phyloP scores from a whole-genome alignment of 2,329 filamentous ascomycete genomes.

The Emmonsiellopsis sp. region DNA sequence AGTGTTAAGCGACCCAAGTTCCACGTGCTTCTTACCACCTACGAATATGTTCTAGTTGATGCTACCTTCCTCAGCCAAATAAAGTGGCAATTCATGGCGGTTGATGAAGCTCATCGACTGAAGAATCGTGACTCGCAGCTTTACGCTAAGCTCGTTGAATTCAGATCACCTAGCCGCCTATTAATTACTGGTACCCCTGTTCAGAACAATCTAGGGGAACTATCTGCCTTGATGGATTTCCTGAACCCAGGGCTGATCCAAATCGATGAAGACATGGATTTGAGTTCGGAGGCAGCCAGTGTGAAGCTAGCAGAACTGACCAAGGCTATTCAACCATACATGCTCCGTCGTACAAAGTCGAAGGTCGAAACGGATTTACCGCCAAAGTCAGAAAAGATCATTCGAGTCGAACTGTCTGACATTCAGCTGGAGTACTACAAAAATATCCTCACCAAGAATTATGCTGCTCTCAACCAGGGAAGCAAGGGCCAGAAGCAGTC shows the following conservation, averaged over 20 bases:
- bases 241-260: slow-evolving; percentile 88
- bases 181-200: slow-evolving; percentile 96
- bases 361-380: slow-evolving; percentile 95
- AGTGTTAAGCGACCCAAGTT: slow-evolving; percentile 89
- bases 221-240: slow-evolving; percentile 90
- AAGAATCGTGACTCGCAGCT: slow-evolving; percentile 95
- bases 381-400: slow-evolving; percentile 97
- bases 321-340: slow-evolving; percentile 80
- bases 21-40: slow-evolving; percentile 94
- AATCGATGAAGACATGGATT: slow-evolving; percentile 85
- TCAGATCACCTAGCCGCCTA: slow-evolving; percentile 78
- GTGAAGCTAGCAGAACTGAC: slow-evolving; percentile 81
- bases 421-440: slow-evolving; percentile 98
- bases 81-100: slow-evolving; percentile 95
- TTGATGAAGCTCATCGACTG: slow-evolving; percentile 92
- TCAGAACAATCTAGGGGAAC: slow-evolving; percentile 89
- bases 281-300: slow-evolving; percentile 71
- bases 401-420: slow-evolving; percentile 92
- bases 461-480: slow-evolving; percentile 84
- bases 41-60: slow-evolving; percentile 89
- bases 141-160: slow-evolving; percentile 75
- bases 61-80: slow-evolving; percentile 75
- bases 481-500: slow-evolving; percentile 89
- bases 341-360: slow-evolving; percentile 91
- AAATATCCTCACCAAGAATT: slow-evolving; percentile 95